Conservation (phyloP, 495 filamentous ascomycete species). For the Aspergillus olivimuriae region DNA sequence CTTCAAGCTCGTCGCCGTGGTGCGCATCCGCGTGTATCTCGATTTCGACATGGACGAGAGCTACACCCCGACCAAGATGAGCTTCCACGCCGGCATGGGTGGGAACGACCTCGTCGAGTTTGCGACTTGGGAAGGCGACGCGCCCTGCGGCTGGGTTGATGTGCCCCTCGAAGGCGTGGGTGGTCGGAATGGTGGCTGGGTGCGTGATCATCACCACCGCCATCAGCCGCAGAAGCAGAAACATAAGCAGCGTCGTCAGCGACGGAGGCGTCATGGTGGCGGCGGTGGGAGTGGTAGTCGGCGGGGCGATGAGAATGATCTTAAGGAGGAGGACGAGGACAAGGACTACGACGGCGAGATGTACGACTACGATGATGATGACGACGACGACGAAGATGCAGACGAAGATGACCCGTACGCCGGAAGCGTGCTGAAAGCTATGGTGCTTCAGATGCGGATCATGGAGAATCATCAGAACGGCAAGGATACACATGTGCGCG, state of each 20-base stretch:
- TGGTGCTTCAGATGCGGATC: constrained; percentile 79
- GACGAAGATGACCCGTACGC: constrained; percentile 36
- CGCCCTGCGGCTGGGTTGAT: constrained; percentile 85
- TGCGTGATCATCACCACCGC: constrained; percentile 9
- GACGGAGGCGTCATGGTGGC: too few relatives aligned
- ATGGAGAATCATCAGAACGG: constrained; percentile 98
- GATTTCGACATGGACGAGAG: constrained; percentile 90
- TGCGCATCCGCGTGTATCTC: constrained; percentile 76
- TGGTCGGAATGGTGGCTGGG: constrained; percentile 37
- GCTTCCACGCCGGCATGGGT: constrained; percentile 78
- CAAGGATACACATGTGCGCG: constrained; percentile 95
- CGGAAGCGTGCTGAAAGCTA: constrained; percentile 70
- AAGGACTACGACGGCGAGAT: constrained; percentile 26
- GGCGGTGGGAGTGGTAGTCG: too few relatives aligned
- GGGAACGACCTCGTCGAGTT: constrained; percentile 83
- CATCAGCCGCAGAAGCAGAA: constrained; percentile 8
- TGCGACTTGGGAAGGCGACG: constrained; percentile 64
- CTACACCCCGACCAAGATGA: constrained; percentile 93
- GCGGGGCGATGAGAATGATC: too few relatives aligned
- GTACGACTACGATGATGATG: constrained; percentile 14
- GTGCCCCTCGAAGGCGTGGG: constrained; percentile 66
- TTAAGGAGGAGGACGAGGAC: constrained; percentile 1
- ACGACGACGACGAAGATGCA: constrained; percentile 28
- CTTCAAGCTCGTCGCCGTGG: constrained; percentile 82
- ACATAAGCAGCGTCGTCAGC: constrained; percentile 2